Evolutionary conservation across 768 basidiomycete species (phyloP).

Genomic region (Suillus bovinus): DNA sequence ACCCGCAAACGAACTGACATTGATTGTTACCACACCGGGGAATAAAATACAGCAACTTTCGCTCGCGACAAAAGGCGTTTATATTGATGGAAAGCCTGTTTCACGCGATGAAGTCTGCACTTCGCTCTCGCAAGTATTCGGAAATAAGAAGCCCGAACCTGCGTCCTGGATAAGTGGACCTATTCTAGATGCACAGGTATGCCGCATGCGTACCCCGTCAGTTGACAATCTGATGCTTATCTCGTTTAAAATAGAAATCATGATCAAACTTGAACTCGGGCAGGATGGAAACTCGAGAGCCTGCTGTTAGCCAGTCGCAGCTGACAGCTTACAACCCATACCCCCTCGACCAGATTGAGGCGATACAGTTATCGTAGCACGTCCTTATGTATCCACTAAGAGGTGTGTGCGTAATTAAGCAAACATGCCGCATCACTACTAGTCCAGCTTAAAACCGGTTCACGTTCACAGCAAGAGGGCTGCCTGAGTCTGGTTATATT

Average conservation of each 20-base stretch:
- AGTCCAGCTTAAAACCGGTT: background rate
- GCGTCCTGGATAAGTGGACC: background rate
- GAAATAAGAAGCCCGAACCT: background rate
- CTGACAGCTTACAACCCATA: background rate
- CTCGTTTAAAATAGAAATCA: background rate
- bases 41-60: constrained; percentile 1
- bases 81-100: constrained; percentile 25
- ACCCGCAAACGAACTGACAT: constrained; percentile 1
- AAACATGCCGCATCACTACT: background rate
- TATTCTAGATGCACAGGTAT: constrained; percentile 2
- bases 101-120: constrained; percentile 18
- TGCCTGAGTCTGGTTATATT: background rate
- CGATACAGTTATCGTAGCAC: background rate
- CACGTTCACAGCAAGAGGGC: background rate
- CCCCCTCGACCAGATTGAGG: background rate
- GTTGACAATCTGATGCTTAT: background rate
- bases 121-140: constrained; percentile 19
- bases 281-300: background rate
- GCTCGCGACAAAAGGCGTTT: constrained; percentile 23
- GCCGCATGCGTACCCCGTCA: background rate
- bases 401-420: background rate
- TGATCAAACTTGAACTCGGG: background rate
- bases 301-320: background rate
- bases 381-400: background rate
- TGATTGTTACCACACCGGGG: background rate